Evolutionary conservation across 148 eudicot genomes (phyloP), one percentile per base, ranked within the genome.

Genomic region (Persicaria maculosa): DNA sequence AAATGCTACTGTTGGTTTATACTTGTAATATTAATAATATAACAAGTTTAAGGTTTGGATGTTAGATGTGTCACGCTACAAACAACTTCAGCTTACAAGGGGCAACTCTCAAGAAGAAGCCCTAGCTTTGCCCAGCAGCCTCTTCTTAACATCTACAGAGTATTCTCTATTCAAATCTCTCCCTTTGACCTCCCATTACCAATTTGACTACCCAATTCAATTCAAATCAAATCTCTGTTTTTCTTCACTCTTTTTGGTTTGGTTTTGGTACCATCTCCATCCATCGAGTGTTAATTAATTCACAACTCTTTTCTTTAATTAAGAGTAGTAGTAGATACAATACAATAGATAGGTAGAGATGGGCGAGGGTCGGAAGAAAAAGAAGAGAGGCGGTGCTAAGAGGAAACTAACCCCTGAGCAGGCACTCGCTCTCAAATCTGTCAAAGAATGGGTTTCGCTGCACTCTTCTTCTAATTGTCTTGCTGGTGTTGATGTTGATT

Each of bases 361-460:
- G 81, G 83, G 79, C 0, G 76, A 80, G 44, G 48, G 70, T 52
- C 88, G 82, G 81, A 92, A 86, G 86, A 93, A 88, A 83, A 90
- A 83, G 82, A 87, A 87, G 82, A 83, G 90, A 65, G 96, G 90
- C 22, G 91, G 97, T 62, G 72, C 84, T 5, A 94, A 92, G 80
- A 87, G 76, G 79, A 92, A 76, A 80, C 75, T 94, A 84, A 94
- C 86, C 25, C 69, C 69, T 43, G 98, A 94, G 74, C 98, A 94
- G 72, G 83, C 86, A 0, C 76, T 74, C 16, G 98, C 96, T 15
- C 80, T 90, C 36, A 90, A 83, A 78, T 82, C 88, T 19, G 85
- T 89, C 16, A 84, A 84, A 43, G 90, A 93, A 74, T 94, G 96
- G 96, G 96, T 91, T 48, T 87, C 78, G 76, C 71, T 88, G 77